Conservation (phyloP, 257 asterid species). For the Solanum tarapatanum region DNA sequence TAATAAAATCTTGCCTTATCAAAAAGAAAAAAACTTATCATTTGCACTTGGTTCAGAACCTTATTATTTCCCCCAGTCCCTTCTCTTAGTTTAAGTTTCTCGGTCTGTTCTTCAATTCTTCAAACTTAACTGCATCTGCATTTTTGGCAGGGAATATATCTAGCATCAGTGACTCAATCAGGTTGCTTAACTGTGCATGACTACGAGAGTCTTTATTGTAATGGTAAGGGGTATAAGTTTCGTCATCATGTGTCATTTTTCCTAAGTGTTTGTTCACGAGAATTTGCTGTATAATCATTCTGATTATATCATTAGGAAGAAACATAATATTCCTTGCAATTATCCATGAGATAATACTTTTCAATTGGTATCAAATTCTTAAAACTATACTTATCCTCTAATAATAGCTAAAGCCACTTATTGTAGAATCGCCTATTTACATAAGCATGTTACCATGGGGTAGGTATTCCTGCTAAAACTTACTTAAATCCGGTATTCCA, state of each 20-base stretch:
- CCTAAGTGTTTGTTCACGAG: not conserved
- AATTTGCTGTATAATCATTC: not conserved
- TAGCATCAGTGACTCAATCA: conserved; percentile 79
- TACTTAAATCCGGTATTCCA: not conserved
- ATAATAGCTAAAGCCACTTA: not conserved
- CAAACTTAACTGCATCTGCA: not conserved
- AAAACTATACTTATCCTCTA: not conserved
- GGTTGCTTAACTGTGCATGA: conserved; percentile 94
- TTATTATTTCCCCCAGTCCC: not conserved
- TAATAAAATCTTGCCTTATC: not conserved
- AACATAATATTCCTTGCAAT: not conserved
- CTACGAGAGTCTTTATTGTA: conserved; percentile 48
- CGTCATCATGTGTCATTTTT: not conserved
- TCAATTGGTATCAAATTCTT: not conserved
- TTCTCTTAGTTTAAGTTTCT: not conserved
- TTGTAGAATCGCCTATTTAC: not conserved
- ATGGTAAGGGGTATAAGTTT: conserved; percentile 36
- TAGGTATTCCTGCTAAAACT: not conserved
- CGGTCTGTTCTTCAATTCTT: not conserved
- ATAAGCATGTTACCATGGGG: not conserved
- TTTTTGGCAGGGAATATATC: conserved; percentile 62
- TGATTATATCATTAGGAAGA: not conserved
- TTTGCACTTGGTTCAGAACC: not conserved
- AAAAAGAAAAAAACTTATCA: not conserved
- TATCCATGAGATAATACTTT: not conserved